Evolutionary conservation across 192 early-diverging fungal species (phyloP).

Genomic region (Gamsiella multidivaricata): DNA sequence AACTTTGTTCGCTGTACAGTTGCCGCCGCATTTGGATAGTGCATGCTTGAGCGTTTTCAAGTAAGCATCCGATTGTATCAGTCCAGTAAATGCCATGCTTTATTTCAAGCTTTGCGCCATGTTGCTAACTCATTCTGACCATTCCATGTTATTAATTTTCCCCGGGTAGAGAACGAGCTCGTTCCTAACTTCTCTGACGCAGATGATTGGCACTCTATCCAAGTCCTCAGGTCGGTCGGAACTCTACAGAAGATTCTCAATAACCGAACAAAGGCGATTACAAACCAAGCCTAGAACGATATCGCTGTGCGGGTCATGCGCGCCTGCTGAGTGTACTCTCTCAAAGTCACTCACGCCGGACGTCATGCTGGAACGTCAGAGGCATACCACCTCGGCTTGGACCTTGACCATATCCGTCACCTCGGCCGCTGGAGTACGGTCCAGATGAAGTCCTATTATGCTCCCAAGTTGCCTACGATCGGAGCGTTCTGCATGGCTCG

Average conservation of each 20-base stretch:
- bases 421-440: slow-evolving; percentile 16
- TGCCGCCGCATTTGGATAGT: slow-evolving; percentile 29
- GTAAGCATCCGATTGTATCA: no score
- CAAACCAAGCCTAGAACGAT: neutral
- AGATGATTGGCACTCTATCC: slow-evolving; percentile 19
- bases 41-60: slow-evolving; percentile 32
- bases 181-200: no score
- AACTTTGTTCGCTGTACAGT: slow-evolving; percentile 29
- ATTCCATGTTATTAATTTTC: neutral
- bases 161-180: slow-evolving; percentile 13
- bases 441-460: slow-evolving; percentile 6
- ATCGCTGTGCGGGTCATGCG: neutral
- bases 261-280: no score
- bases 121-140: no score
- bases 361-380: slow-evolving; percentile 16
- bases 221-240: slow-evolving; percentile 3
- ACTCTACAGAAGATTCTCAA: neutral
- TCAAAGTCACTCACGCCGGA: no score
- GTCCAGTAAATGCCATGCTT: no score
- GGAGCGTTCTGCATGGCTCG: slow-evolving; percentile 15
- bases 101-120: no score
- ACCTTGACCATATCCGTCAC: slow-evolving; percentile 5
- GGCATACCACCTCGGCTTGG: slow-evolving; percentile 5
- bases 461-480: slow-evolving; percentile 3
- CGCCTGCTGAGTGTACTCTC: no score